These are phyloP conservation scores for Cladobotryum protrusum DNA, from an alignment of 2,329 filamentous ascomycete species.

Conservation along the genomic window DNA sequence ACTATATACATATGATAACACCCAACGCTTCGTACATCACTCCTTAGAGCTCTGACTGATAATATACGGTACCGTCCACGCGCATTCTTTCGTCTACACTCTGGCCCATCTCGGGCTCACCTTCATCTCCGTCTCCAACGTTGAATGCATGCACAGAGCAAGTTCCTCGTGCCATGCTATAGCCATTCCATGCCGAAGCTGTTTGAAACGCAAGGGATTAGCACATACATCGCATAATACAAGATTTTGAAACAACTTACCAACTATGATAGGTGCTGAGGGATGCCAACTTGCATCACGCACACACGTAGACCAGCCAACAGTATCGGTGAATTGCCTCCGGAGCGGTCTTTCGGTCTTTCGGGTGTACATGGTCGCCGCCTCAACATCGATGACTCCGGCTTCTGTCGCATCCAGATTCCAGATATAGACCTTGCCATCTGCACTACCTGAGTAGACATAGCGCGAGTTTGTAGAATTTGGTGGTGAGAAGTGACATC, in stretches of 20 bases:
- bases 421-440: conserved; percentile 86
- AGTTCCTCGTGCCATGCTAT: conserved; percentile 65
- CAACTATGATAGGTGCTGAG: conserved; percentile 68
- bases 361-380: conserved; percentile 59
- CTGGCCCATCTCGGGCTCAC: conserved; percentile 51
- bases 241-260: conserved; percentile 32
- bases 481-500: conserved; percentile 90
- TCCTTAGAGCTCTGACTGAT: no score
- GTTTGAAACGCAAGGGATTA: not conserved
- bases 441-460: conserved; percentile 85
- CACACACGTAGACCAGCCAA: conserved; percentile 69
- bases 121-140: conserved; percentile 56
- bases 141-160: conserved; percentile 76
- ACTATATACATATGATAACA: no score
- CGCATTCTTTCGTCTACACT: conserved; percentile 43
- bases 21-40: no score
- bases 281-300: conserved; percentile 91
- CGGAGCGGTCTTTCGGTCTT: conserved; percentile 49
- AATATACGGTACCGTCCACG: no score
- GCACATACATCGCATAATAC: not conserved
- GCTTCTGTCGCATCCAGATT: conserved; percentile 87
- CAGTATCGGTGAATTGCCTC: conserved; percentile 50
- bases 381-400: conserved; percentile 68
- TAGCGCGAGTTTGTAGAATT: conserved; percentile 83
- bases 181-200: conserved; percentile 82